These are phyloP conservation scores for Leucoagaricus sp. DNA, from an alignment of 1,284 basidiomycete species.

Conservation along the genomic window DNA sequence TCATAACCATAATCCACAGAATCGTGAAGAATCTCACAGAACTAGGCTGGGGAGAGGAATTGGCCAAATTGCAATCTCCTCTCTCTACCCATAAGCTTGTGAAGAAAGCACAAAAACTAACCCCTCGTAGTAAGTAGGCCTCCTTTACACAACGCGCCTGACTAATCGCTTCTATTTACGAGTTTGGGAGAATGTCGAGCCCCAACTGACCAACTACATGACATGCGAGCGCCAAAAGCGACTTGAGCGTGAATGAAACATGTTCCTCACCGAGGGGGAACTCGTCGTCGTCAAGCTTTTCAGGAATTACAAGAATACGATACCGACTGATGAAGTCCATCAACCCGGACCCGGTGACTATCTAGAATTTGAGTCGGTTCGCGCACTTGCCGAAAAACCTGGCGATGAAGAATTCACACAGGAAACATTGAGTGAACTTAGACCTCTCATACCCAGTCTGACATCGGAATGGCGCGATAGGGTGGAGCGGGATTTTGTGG, in stretches of 20 bases:
- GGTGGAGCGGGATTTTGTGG: constrained; percentile 36
- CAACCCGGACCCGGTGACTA: constrained; percentile 47
- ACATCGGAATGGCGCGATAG: background rate
- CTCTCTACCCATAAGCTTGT: background rate
- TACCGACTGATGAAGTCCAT: constrained; percentile 43
- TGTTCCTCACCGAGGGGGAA: background rate
- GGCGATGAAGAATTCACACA: constrained; percentile 37
- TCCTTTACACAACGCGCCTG: background rate
- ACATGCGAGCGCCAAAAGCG: background rate
- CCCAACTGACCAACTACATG: background rate
- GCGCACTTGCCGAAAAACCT: constrained; percentile 38
- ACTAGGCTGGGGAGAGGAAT: background rate
- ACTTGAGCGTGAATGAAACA: no score
- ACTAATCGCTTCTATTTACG: background rate
- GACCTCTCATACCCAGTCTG: constrained; percentile 36
- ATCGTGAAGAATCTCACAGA: background rate
- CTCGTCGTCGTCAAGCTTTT: background rate
- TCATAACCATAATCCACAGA: background rate
- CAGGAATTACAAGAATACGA: constrained; percentile 9
- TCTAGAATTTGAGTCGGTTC: constrained; percentile 38
- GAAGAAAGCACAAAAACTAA: background rate
- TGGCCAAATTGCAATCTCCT: background rate
- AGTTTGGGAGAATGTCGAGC: background rate
- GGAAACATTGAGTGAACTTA: constrained; percentile 34
- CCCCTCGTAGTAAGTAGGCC: background rate